A percentile compares a stretch with the other conserved stretches of the same genome.
phyloP scores from a whole-genome alignment of 2,329 filamentous ascomycete species.

The Zymoseptoria tritici region DNA sequence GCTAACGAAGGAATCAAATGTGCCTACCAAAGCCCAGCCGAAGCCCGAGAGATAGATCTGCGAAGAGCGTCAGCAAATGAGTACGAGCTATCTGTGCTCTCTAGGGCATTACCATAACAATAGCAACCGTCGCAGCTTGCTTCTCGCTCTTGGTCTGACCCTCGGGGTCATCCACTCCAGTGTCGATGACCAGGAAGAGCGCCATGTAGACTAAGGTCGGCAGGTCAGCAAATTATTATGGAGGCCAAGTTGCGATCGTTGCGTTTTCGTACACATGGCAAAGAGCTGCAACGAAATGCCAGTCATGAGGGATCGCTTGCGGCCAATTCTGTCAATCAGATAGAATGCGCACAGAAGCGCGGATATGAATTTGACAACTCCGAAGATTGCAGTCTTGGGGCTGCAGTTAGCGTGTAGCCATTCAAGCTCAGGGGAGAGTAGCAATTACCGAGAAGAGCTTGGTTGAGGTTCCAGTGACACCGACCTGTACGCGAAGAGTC shows the following conservation, averaged over 20 bases:
- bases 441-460: conserved; percentile 51
- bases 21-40: conserved; percentile 53
- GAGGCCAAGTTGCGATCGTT: not conserved
- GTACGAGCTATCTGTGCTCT: too few relatives aligned
- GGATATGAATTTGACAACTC: conserved; percentile 63
- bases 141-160: conserved; percentile 45
- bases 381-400: conserved; percentile 58
- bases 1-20: not conserved
- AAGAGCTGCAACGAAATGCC: conserved; percentile 36
- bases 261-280: conserved; percentile 32
- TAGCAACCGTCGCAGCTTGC: conserved; percentile 57
- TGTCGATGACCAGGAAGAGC: conserved; percentile 52
- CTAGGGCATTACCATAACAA: conserved; percentile 33
- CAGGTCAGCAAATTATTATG: not conserved
- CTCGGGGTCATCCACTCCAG: conserved; percentile 45
- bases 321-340: conserved; percentile 64
- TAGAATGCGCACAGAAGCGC: conserved; percentile 66
- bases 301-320: conserved; percentile 51
- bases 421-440: not conserved
- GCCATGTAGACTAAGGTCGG: conserved; percentile 36
- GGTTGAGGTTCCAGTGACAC: conserved; percentile 47
- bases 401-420: not conserved
- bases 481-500: conserved; percentile 48
- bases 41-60: conserved; percentile 50
- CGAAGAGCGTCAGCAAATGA: too few relatives aligned